Percentiles rank a stretch among this genome's conserved stretches.
These are phyloP conservation scores for Planoprotostelium fungivorum DNA, from an alignment of 78 protist species.

Conservation along the genomic window DNA sequence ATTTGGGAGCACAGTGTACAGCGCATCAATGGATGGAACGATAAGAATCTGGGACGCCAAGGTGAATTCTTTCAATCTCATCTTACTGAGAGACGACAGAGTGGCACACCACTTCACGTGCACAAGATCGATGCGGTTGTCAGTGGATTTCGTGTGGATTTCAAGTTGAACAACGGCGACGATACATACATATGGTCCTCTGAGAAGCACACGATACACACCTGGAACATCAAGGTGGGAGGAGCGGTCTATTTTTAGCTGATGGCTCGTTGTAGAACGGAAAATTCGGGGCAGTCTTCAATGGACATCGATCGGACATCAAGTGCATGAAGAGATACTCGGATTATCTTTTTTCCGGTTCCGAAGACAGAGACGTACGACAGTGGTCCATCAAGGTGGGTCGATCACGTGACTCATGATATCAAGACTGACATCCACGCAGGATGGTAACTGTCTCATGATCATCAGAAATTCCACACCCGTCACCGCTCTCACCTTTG, in stretches of 20 bases:
- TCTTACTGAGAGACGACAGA: background rate
- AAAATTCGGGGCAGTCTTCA: background rate
- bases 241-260: background rate
- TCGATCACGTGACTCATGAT: background rate
- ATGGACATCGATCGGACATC: background rate
- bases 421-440: too few relatives aligned
- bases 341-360: background rate
- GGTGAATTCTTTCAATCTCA: background rate
- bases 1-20: background rate
- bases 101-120: background rate
- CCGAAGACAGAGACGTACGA: background rate
- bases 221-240: background rate
- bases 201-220: background rate
- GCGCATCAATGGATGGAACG: background rate
- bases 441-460: background rate
- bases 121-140: background rate
- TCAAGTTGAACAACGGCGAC: background rate
- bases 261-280: background rate
- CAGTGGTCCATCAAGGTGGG: background rate
- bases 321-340: background rate
- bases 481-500: background rate
- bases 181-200: background rate
- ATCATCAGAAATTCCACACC: background rate
- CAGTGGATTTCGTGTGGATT: background rate
- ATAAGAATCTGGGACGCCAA: background rate